phyloP scores from a whole-genome alignment of 2,329 filamentous ascomycete species.

The Apiospora marii region DNA sequence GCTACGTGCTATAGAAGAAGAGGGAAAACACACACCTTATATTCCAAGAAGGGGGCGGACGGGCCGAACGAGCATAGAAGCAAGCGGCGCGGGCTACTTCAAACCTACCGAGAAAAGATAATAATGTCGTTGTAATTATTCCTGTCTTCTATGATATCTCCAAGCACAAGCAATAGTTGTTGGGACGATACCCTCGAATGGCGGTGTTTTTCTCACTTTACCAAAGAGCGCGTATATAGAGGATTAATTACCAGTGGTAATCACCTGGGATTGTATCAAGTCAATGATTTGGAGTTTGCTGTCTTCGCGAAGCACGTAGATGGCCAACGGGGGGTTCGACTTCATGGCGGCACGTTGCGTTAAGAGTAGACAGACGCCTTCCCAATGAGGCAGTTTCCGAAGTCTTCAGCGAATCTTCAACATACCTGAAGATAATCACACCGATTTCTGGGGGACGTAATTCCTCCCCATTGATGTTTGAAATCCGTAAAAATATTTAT shows the following conservation, averaged over 20 bases:
- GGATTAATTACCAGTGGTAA: background rate
- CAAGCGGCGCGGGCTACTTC: background rate
- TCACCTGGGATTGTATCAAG: background rate
- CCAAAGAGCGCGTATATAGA: background rate
- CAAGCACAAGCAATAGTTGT: background rate
- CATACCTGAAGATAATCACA: too few species aligned
- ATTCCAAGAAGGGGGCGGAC: background rate
- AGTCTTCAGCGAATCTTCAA: too few species aligned
- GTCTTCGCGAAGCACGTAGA: background rate
- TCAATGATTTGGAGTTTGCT: background rate
- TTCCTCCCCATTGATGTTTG: too few species aligned
- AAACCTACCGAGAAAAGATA: constrained; percentile 26
- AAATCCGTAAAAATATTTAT: too few species aligned
- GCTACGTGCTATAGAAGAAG: constrained; percentile 66
- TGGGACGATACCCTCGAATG: background rate
- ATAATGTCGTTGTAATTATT: constrained; percentile 18
- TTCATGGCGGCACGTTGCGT: too few species aligned
- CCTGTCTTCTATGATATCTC: background rate
- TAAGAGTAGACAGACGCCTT: too few species aligned
- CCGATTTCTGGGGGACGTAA: too few species aligned
- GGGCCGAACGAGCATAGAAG: background rate
- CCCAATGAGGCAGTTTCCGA: background rate
- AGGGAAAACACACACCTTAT: background rate
- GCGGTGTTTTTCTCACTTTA: background rate
- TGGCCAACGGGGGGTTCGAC: background rate